A percentile compares a stretch with the other conserved stretches of the same genome.
Evolutionary conservation across 75 land plant species (phyloP).

Genomic region (Larix kaempferi): DNA sequence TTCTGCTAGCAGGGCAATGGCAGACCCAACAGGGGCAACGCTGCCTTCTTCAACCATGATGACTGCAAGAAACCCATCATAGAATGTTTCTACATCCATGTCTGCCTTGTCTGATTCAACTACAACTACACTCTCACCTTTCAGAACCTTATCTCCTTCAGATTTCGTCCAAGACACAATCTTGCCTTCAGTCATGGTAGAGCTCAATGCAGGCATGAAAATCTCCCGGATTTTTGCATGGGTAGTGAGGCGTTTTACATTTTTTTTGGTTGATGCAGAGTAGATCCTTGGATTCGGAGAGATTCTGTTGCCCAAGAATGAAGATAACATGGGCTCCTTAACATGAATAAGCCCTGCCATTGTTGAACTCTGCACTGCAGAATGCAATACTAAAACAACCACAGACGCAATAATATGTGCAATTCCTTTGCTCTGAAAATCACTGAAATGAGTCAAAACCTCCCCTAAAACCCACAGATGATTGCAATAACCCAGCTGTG

Average conservation of each 20-base stretch:
- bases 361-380: background rate
- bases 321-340: background rate
- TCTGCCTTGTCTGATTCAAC: conserved; percentile 95
- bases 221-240: conserved; percentile 77
- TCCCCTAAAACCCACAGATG: background rate
- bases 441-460: background rate
- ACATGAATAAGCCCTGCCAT: background rate
- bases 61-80: conserved; percentile 75
- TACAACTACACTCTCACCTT: conserved; percentile 89
- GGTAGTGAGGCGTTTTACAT: background rate
- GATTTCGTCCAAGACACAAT: conserved; percentile 79
- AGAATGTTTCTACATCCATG: conserved; percentile 95
- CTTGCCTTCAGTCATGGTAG: conserved; percentile 95
- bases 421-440: background rate
- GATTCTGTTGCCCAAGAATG: conserved; percentile 6
- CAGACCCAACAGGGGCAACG: conserved; percentile 78
- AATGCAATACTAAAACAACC: background rate
- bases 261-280: background rate
- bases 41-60: conserved; percentile 76
- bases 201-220: conserved; percentile 92
- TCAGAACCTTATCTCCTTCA: conserved; percentile 77
- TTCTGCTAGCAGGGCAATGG: conserved; percentile 81
- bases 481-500: background rate
- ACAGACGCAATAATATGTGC: background rate
- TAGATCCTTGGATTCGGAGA: background rate